These are phyloP conservation scores for Deinandra increscens DNA, from an alignment of 129 eudicot species.

Conservation along the genomic window DNA sequence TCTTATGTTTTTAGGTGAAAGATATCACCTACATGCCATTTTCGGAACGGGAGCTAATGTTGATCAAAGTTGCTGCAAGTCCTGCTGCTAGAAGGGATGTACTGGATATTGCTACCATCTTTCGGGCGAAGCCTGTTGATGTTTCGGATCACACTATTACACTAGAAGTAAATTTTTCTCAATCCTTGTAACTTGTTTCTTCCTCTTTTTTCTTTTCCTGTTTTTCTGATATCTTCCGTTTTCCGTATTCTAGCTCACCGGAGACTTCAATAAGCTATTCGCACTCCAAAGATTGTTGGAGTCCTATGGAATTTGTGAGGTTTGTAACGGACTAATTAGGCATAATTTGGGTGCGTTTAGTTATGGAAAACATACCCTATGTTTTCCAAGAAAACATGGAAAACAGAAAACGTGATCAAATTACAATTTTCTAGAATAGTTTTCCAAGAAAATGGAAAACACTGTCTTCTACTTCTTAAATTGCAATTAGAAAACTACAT, in stretches of 20 bases:
- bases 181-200: not conserved
- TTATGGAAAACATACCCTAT: too few relatives aligned
- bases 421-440: too few relatives aligned
- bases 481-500: too few relatives aligned
- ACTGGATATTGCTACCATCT: constrained; percentile 86
- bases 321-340: constrained; percentile 21
- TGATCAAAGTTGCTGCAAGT: constrained; percentile 78
- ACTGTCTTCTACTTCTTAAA: too few relatives aligned
- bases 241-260: constrained; percentile 59
- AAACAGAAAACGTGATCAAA: too few relatives aligned
- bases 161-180: constrained; percentile 51
- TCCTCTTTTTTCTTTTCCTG: not conserved
- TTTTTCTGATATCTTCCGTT: constrained; percentile 20
- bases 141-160: constrained; percentile 95
- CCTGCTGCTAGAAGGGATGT: constrained; percentile 80
- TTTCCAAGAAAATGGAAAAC: too few relatives aligned
- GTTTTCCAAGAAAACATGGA: too few relatives aligned
- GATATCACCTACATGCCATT: constrained; percentile 84
- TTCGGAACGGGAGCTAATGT: constrained; percentile 86
- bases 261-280: constrained; percentile 79
- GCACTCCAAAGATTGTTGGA: constrained; percentile 77
- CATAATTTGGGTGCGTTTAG: too few relatives aligned
- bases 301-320: constrained; percentile 93
- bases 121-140: constrained; percentile 94
- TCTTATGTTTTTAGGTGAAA: constrained; percentile 53